phyloP scores from a whole-genome alignment of 805 yeast species.

The Starmerella cellae region DNA sequence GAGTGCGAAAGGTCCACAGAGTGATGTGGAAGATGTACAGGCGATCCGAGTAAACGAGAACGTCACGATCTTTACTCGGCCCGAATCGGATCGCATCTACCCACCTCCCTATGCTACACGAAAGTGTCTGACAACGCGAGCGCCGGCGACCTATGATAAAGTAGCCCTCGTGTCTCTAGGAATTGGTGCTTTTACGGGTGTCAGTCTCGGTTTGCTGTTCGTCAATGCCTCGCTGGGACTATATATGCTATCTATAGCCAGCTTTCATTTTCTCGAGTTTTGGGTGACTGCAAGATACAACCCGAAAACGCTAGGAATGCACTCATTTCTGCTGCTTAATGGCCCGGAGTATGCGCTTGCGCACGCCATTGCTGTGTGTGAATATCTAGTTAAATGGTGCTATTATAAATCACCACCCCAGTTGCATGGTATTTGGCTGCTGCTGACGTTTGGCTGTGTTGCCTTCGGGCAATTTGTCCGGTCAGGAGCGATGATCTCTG shows the following conservation, averaged over 20 bases:
- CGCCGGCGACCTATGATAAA: slow-evolving; percentile 20
- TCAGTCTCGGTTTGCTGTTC: slow-evolving; percentile 10
- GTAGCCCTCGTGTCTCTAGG: slow-evolving; percentile 24
- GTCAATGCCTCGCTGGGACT: slow-evolving; percentile 26
- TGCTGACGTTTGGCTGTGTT: slow-evolving; percentile 38
- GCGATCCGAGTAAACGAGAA: background rate
- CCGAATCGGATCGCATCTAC: background rate
- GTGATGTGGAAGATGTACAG: no score
- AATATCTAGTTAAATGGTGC: slow-evolving; percentile 34
- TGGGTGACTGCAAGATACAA: slow-evolving; percentile 67
- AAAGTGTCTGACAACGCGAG: slow-evolving; percentile 13
- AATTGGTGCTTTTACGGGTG: slow-evolving; percentile 24
- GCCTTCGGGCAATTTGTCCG: slow-evolving; percentile 55
- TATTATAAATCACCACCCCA: slow-evolving; percentile 29
- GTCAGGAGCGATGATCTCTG: slow-evolving; percentile 73
- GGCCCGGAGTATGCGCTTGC: slow-evolving; percentile 48
- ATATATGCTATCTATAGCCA: slow-evolving; percentile 40
- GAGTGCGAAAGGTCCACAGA: no score
- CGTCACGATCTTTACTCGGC: background rate
- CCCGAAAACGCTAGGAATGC: slow-evolving; percentile 47
- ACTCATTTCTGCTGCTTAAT: slow-evolving; percentile 56
- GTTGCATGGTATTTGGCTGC: slow-evolving; percentile 25
- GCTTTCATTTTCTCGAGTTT: slow-evolving; percentile 76
- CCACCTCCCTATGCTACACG: background rate
- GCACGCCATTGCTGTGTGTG: slow-evolving; percentile 42